phyloP scores from a whole-genome alignment of 164 flowering plant species.

The Saururus chinensis region DNA sequence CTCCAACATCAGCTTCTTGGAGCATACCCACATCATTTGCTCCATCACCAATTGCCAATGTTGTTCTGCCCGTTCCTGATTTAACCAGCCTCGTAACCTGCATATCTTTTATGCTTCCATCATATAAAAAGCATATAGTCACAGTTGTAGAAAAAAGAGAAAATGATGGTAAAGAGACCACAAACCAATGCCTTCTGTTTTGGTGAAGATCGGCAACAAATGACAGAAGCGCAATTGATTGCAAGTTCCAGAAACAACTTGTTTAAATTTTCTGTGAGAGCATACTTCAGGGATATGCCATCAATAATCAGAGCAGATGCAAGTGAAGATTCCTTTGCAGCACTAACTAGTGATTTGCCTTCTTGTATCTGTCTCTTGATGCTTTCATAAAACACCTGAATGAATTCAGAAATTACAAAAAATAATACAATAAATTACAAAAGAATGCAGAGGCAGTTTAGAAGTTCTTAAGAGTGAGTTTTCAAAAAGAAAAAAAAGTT shows the following conservation, averaged over 20 bases:
- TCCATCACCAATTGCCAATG: conserved; percentile 82
- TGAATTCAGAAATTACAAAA: not conserved
- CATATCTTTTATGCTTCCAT: conserved; percentile 29
- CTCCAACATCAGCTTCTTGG: conserved; percentile 90
- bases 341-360: conserved; percentile 32
- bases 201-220: conserved; percentile 90
- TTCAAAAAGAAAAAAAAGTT: too few relatives aligned
- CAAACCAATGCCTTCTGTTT: conserved; percentile 90
- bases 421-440: not conserved
- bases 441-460: too few relatives aligned
- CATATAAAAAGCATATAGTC: conserved; percentile 2
- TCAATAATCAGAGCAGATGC: conserved; percentile 64
- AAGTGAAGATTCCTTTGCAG: conserved; percentile 22
- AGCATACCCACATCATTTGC: conserved; percentile 97
- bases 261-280: conserved; percentile 38
- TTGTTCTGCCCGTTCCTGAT: conserved; percentile 49
- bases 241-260: conserved; percentile 61
- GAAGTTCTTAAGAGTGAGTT: too few relatives aligned
- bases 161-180: not conserved
- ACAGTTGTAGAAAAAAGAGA: not conserved
- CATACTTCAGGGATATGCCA: conserved; percentile 66
- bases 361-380: conserved; percentile 40
- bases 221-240: conserved; percentile 57
- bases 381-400: conserved; percentile 56
- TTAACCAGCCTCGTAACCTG: conserved; percentile 87